A percentile compares a stretch with the other conserved stretches of the same genome.
Conservation (phyloP, 2,329 filamentous ascomycete genomes). For the Aspergillus uvarum region DNA sequence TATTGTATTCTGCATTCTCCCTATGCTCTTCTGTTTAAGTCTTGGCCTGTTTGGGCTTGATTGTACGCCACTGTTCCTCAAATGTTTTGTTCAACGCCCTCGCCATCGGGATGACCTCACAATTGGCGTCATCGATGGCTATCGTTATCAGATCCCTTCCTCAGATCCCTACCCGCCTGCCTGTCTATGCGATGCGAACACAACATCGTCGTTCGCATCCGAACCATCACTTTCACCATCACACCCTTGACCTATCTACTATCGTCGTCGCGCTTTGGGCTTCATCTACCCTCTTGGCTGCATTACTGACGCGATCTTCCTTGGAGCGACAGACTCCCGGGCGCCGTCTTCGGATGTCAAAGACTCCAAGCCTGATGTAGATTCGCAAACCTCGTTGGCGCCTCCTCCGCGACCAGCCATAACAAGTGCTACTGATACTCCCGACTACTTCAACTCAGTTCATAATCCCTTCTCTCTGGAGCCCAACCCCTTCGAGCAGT, state of each 20-base stretch:
- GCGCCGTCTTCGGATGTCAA: constrained; percentile 34
- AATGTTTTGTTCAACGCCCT: constrained; percentile 27
- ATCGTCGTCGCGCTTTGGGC: constrained; percentile 6
- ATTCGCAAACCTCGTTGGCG: constrained; percentile 64
- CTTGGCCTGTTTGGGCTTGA: constrained; percentile 29
- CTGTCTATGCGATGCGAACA: background rate
- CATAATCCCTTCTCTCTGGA: constrained; percentile 62
- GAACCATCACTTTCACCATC: background rate
- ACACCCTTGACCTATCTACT: background rate
- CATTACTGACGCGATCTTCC: constrained; percentile 25
- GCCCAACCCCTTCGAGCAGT: constrained; percentile 96
- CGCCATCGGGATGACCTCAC: constrained; percentile 39
- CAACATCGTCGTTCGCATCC: constrained; percentile 12
- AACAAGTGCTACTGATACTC: constrained; percentile 57
- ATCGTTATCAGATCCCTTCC: constrained; percentile 21
- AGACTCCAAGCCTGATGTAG: constrained; percentile 50
- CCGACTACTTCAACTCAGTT: constrained; percentile 68
- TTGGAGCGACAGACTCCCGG: constrained; percentile 29
- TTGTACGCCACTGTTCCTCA: constrained; percentile 32
- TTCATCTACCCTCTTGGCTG: constrained; percentile 3
- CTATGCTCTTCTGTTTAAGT: constrained; percentile 14
- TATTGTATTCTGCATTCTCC: constrained; percentile 13
- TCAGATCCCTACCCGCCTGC: background rate
- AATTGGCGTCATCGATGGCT: constrained; percentile 37
- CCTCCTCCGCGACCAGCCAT: constrained; percentile 63